These are phyloP conservation scores for Daldinia bambusicola DNA, from an alignment of 495 filamentous ascomycete species.

Conservation along the genomic window DNA sequence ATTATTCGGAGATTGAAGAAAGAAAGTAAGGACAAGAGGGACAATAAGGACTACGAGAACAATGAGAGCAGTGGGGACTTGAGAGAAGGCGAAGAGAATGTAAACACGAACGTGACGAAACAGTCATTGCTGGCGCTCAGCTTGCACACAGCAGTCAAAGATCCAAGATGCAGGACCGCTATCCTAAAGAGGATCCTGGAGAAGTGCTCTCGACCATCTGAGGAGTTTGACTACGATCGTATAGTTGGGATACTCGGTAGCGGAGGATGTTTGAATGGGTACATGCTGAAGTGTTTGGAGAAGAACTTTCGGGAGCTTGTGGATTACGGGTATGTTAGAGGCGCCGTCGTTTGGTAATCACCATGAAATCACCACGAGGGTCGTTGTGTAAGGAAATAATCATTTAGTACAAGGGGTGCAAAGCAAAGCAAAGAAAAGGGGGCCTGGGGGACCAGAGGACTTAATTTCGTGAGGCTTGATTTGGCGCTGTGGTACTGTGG, in stretches of 20 bases:
- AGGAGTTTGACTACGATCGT: slow-evolving; percentile 33
- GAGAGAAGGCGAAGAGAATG: neutral
- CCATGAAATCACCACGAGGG: neutral
- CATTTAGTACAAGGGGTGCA: no score
- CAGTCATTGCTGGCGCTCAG: slow-evolving; percentile 42
- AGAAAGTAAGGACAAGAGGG: no score
- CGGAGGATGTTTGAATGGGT: slow-evolving; percentile 23
- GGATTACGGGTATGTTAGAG: slow-evolving; percentile 40
- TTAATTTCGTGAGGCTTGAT: no score
- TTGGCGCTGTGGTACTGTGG: no score
- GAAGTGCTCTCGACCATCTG: slow-evolving; percentile 38
- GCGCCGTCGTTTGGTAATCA: slow-evolving; percentile 35
- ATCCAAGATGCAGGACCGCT: slow-evolving; percentile 39
- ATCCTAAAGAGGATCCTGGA: slow-evolving; percentile 37
- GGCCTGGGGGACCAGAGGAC: no score
- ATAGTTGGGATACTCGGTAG: slow-evolving; percentile 31
- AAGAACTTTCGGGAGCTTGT: slow-evolving; percentile 40
- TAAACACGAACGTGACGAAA: slow-evolving; percentile 30
- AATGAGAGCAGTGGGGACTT: no score
- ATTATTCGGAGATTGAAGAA: slow-evolving; percentile 21
- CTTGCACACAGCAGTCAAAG: slow-evolving; percentile 34
- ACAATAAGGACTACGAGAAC: no score
- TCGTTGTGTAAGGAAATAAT: no score
- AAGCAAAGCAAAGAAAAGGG: no score
- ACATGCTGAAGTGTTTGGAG: slow-evolving; percentile 31